Evolutionary conservation across 139 green algal species (phyloP).

Genomic region (Desmodesmus armatus): DNA sequence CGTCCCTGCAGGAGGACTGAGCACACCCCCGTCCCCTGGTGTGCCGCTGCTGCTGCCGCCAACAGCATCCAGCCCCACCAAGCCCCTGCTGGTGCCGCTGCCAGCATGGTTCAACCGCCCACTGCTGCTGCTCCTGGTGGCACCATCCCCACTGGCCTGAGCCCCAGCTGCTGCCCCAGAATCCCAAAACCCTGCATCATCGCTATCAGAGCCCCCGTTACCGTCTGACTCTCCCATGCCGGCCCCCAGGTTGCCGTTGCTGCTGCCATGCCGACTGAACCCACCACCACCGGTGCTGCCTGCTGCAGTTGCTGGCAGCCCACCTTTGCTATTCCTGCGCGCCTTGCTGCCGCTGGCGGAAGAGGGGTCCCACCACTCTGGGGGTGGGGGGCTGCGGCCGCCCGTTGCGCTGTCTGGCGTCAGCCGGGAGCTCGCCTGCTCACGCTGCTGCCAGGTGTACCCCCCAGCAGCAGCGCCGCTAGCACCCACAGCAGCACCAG

Average conservation of each 20-base stretch:
- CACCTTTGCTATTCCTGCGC: neutral
- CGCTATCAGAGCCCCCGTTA: neutral
- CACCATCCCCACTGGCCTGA: neutral
- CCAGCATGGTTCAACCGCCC: neutral
- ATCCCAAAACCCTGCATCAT: constrained; percentile 25
- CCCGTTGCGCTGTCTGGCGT: too few species aligned
- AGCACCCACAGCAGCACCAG: neutral
- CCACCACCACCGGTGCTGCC: neutral
- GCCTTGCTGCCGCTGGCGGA: neutral
- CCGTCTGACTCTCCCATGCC: neutral
- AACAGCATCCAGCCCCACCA: neutral
- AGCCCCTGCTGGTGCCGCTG: neutral
- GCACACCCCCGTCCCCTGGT: neutral
- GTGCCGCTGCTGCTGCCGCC: neutral
- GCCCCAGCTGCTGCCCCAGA: neutral
- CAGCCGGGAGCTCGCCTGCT: too few species aligned
- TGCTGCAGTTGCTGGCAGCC: neutral
- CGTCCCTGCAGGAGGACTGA: neutral
- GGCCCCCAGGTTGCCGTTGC: too few species aligned
- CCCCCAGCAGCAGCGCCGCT: neutral
- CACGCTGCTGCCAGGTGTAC: neutral
- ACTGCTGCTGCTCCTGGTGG: neutral
- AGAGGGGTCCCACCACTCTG: neutral
- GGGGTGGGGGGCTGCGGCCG: neutral
- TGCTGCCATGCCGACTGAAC: neutral